Evolutionary conservation across 179 eudicot species (phyloP), one percentile per base, ranked within the genome.

Genomic region (Sideroxylon spinosum): DNA sequence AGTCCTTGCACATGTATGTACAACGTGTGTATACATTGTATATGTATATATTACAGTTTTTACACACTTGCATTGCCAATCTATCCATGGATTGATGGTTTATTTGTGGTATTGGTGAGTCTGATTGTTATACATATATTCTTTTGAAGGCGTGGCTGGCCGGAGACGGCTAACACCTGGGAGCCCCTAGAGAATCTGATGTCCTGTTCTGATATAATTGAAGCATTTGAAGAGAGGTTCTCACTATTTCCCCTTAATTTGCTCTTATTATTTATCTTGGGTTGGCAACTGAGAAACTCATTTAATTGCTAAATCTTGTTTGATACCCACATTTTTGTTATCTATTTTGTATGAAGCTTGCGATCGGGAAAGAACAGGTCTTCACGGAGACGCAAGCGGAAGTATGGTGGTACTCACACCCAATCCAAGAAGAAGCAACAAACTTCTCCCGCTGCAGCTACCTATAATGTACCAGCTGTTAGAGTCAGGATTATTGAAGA

Each of bases 151-250:
- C 97, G 99, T 68, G 98, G 91, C 76, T 96, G 98, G 97, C 97
- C 99, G 5, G 99, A 96, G 87, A 90, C 95, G 20, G 90, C 91
- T 0, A 96, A 96, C 85, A 96, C 99, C 0, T 94, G 99, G 99
- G 99, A 96, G 83, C 99, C 99, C 9, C 67, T 90, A 46, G 96
- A 90, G 81, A 95, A 96, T 86, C 92, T 96, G 72, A 78, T 78
- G 77, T 84, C 91, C 7, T 90, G 95, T 78, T 89, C 92, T 26
- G 99, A 96, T 86, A 75, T 94, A 71, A 91, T 96, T 68, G 97
- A 94, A 81, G 91, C 93, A 19, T 96, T 83, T 78, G 99, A 96
- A 88, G 88, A 91, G 79, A 81, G 83, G 83, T 87, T 64, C 64
- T 72, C 76, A 55, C 75, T 63, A 19, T 32, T 61, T 62, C 49